These are phyloP conservation scores for Fraxinus pennsylvanica DNA, from an alignment of 257 asterid species.

Conservation along the genomic window DNA sequence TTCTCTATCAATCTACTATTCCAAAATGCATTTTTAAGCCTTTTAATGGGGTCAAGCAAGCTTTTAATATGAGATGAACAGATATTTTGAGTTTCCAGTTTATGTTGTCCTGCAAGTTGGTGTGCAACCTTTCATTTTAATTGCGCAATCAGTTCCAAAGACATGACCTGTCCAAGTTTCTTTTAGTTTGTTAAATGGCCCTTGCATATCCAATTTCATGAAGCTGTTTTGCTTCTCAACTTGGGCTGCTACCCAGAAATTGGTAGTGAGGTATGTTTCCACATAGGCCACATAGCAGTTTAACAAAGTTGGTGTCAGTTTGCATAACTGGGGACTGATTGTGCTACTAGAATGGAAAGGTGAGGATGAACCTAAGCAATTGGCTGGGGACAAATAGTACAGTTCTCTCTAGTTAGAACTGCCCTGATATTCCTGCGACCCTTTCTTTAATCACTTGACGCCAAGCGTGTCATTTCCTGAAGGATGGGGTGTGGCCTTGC, in stretches of 20 bases:
- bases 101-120: background rate
- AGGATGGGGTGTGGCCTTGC: background rate
- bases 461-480: background rate
- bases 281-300: background rate
- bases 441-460: background rate
- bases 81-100: background rate
- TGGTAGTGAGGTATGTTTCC: background rate
- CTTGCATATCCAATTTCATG: background rate
- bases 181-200: background rate
- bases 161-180: background rate
- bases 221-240: background rate
- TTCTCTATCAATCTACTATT: no score
- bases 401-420: background rate
- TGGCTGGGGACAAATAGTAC: background rate
- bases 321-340: background rate
- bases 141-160: background rate
- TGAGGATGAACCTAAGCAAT: background rate
- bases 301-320: background rate
- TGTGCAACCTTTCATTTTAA: background rate
- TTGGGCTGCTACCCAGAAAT: background rate
- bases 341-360: background rate
- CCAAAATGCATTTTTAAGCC: no score
- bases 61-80: background rate
- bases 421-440: background rate
- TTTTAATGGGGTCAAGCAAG: no score